phyloP scores from a whole-genome alignment of 2,329 filamentous ascomycete genomes.

The Epicoccum nigrum region DNA sequence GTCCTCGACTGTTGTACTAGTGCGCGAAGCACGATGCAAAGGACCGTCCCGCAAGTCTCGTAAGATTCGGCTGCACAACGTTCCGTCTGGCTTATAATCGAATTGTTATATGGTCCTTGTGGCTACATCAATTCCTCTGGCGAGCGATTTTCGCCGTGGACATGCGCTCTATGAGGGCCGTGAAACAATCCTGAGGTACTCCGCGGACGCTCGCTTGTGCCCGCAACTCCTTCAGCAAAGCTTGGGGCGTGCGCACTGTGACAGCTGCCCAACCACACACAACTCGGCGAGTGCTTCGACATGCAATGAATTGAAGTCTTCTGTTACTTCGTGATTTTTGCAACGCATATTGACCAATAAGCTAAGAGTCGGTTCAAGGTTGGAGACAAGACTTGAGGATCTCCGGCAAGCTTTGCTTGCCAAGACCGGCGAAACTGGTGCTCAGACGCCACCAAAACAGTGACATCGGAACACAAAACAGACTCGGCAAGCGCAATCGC shows the following conservation, averaged over 20 bases:
- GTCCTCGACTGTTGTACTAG: no score
- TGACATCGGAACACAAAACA: conserved; percentile 36
- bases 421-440: conserved; percentile 41
- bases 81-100: background rate
- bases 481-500: conserved; percentile 4
- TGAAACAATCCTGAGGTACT: conserved; percentile 3
- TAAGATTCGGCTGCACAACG: background rate
- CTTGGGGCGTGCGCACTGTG: conserved; percentile 4
- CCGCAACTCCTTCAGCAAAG: background rate
- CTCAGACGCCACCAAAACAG: conserved; percentile 44
- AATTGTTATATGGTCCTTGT: background rate
- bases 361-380: conserved; percentile 7
- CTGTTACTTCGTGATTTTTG: background rate
- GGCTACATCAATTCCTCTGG: background rate
- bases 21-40: background rate
- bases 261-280: background rate
- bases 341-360: conserved; percentile 5
- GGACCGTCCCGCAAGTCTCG: background rate
- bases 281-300: background rate
- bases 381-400: conserved; percentile 29
- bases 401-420: conserved; percentile 32
- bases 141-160: background rate
- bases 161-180: background rate
- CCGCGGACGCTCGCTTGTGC: background rate
- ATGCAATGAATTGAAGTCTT: no score